Conservation (phyloP, 169 alveolate species). For the Eimeria zaria region DNA sequence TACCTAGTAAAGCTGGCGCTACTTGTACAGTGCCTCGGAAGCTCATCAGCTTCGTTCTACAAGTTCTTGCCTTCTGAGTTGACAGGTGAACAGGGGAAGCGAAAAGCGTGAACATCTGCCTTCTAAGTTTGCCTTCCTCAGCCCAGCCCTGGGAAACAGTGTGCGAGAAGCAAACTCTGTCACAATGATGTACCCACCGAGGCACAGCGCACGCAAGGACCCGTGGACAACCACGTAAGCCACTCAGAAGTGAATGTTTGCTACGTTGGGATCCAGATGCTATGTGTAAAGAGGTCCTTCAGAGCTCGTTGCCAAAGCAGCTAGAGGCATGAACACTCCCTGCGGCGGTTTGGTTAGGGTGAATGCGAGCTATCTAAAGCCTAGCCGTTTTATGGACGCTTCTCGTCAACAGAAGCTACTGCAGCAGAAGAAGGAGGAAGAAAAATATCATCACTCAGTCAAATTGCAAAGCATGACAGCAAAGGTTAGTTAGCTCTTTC, state of each 20-base stretch:
- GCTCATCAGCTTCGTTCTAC: not conserved
- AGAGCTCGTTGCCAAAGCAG: not conserved
- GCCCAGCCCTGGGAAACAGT: not conserved
- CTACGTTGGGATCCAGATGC: not conserved
- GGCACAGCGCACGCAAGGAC: conserved; percentile 39
- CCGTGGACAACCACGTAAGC: conserved; percentile 74
- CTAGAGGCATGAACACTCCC: not conserved
- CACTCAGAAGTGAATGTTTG: not conserved
- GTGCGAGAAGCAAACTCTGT: not conserved
- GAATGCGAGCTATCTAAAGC: conserved; percentile 20
- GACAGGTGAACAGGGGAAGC: not conserved
- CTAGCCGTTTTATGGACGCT: conserved; percentile 59
- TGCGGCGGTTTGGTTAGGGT: conserved; percentile 15
- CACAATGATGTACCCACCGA: conserved; percentile 71
- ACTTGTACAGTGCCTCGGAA: not conserved
- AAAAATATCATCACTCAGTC: conserved; percentile 34
- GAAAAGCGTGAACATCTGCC: not conserved
- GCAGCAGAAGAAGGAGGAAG: conserved; percentile 41
- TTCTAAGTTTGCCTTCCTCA: not conserved
- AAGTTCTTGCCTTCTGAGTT: not conserved
- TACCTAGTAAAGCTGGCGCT: not conserved
- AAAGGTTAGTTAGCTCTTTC: conserved; percentile 30
- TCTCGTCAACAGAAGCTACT: conserved; percentile 69
- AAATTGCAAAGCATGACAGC: conserved; percentile 34
- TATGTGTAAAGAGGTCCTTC: not conserved